Evolutionary conservation across 495 filamentous ascomycete genomes (phyloP), one percentile per base, ranked within the genome.

Genomic region (Penicillium crystallinum): DNA sequence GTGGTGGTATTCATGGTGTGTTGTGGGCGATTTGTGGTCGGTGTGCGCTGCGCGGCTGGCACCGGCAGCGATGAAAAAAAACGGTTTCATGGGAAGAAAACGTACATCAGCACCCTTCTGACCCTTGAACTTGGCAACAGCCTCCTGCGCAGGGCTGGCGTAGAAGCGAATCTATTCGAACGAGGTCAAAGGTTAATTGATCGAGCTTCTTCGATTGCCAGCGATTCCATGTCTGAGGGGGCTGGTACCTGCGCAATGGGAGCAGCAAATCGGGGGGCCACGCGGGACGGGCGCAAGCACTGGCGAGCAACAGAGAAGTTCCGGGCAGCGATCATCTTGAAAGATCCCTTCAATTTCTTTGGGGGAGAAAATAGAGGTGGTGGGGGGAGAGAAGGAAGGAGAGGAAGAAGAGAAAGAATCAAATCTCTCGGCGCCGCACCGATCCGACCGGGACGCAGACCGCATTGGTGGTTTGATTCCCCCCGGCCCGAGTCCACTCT

Each of bases 91-190:
- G 43, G 46, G 45, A 37, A 18, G 18, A 30, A 54, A 46, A 65
- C 63, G 57, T 85, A 96, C 92, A 80, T 91, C 83, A 66, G 87
- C 72, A 57, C 84, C 89, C 76, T 95, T 96, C 69, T 80, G 75
- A 57, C 93, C 93, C 62, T 85, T 85, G 79, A 96, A 98, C 75
- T 91, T 87, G 68, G 91, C 93, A 60, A 98, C 89, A 55, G 85
- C 83, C 30, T 90, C 86, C 42, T 85, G 71, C 38, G 72, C 70
- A 51, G 81, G 66, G 44, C 71, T 63, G 46, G 82, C 74, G 55
- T 82, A 84, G 53, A 62, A 56, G 48, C 71, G 77, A 50, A 74
- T 49, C 74, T 77, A 67, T 14, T 52, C 46, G 29, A 21, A 29
- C 27, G 37, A 49, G 14, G 33, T 21, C 14, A 12, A 46, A 54